phyloP scores from a whole-genome alignment of 768 basidiomycete species.

The Strobilomyces echinocephalus region DNA sequence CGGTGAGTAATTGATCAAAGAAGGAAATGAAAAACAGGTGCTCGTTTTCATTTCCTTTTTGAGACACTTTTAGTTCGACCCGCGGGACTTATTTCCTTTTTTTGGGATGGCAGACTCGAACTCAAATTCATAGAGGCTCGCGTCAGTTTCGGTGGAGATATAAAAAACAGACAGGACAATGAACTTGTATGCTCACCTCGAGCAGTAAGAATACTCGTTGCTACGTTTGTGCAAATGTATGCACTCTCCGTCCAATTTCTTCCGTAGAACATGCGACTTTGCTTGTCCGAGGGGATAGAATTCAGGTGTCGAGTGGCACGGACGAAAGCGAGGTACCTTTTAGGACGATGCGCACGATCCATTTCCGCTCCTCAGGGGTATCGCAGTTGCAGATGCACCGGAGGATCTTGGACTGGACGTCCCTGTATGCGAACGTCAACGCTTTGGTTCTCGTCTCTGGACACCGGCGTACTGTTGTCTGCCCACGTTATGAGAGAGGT shows the following conservation, averaged over 20 bases:
- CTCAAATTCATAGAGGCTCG: no score
- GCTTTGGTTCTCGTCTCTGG: not conserved
- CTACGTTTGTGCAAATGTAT: slow-evolving; percentile 32
- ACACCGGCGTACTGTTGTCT: slow-evolving; percentile 58
- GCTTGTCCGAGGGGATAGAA: no score
- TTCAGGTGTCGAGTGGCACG: no score
- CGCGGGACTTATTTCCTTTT: no score
- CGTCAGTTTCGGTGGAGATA: slow-evolving; percentile 56
- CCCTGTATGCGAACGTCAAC: slow-evolving; percentile 41
- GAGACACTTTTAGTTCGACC: no score
- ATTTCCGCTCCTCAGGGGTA: slow-evolving; percentile 86
- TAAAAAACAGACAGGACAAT: not conserved
- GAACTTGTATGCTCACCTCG: slow-evolving; percentile 48
- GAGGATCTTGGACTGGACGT: slow-evolving; percentile 69
- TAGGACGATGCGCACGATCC: slow-evolving; percentile 94
- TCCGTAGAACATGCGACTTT: no score
- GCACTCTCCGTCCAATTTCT: no score
- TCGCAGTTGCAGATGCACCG: slow-evolving; percentile 72
- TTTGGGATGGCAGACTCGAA: no score
- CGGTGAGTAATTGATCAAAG: no score
- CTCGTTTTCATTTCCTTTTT: no score
- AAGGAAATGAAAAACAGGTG: no score
- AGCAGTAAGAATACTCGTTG: slow-evolving; percentile 89
- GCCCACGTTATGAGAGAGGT: slow-evolving; percentile 64
- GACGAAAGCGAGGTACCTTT: slow-evolving; percentile 55